Base-by-base conservation (phyloP, 2,329 filamentous ascomycete genomes). In the Penicillium capsulatum region DNA sequence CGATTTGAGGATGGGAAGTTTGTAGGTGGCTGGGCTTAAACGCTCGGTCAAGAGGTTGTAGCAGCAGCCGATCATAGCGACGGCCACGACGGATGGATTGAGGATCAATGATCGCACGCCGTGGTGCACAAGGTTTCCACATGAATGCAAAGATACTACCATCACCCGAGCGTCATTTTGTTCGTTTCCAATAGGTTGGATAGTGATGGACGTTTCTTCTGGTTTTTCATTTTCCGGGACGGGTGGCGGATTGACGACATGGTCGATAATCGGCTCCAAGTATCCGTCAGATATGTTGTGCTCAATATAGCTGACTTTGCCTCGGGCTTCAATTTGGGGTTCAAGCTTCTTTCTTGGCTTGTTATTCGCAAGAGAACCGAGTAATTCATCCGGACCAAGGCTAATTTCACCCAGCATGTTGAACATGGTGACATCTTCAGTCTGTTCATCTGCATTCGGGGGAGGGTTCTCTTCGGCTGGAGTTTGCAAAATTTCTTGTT, bases 51-150 rank as follows among this genome's bases (percentile, higher is more conserved):
- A 71, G 4, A 97, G 79, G 57, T 98, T 98, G 74, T 98, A 97
- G 73, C 92, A 98, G 71, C 92, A 98, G 32, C 92, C 92, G 44
- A 98, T 88, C 60, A 98, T 90, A 42, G 91, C 91, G 15, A 97
- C 84, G n/a, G 89, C 88, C 20, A 81, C 80, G 39, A 97, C 90
- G 3, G 81, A 78, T 0, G 85, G 83, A 59, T 96, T 97, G 41
- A 94, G 69, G 2, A 90, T 68, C 14, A 98, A 76, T 1, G 91
- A 94, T 10, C 87, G 82, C 41, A 98, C 83, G 7, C 86, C 92
- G 60, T 94, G 90, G 64, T 98, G 92, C 1, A 94, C 85, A n/a
- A 98, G 80, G 53, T 98, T 97, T 17, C 92, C 92, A 60, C 92
- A 98, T 0, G 91, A 97, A 64, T 98, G 92, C 13, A 98, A 86